Percentiles rank a stretch among this genome's conserved stretches.
These are phyloP conservation scores for Hyphodiscus sp. DNA, from an alignment of 2,329 filamentous ascomycete genomes.

Conservation along the genomic window DNA sequence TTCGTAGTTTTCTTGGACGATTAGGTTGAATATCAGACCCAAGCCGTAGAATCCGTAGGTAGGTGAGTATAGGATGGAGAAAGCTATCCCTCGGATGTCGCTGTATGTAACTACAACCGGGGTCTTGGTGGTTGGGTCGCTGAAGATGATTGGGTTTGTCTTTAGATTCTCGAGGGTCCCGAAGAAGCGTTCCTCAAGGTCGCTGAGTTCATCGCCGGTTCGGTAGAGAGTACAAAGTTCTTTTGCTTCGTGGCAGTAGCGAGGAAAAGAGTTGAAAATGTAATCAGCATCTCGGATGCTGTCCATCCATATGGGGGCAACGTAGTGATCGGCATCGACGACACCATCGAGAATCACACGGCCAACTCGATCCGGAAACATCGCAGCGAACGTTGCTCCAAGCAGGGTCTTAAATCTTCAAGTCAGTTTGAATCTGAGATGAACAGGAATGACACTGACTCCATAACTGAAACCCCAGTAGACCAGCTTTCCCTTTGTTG, in stretches of 20 bases:
- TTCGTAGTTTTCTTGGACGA: constrained; percentile 34
- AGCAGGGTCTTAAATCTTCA: constrained; percentile 23
- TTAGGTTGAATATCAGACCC: constrained; percentile 18
- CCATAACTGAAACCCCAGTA: constrained; percentile 48
- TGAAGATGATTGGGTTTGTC: constrained; percentile 24
- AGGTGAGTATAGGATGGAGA: constrained; percentile 25
- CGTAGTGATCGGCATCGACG: constrained; percentile 25
- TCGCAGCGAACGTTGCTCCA: constrained; percentile 39
- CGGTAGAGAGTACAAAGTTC: constrained; percentile 24
- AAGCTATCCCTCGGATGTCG: constrained; percentile 24
- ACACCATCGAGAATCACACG: constrained; percentile 33
- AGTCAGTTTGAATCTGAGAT: neutral
- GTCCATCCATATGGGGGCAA: constrained; percentile 17
- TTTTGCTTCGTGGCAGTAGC: constrained; percentile 30
- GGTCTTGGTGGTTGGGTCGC: constrained; percentile 10
- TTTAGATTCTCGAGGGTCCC: constrained; percentile 37
- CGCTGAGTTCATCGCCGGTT: constrained; percentile 13
- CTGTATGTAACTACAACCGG: constrained; percentile 24
- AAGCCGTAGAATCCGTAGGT: constrained; percentile 17
- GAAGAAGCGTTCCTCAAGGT: constrained; percentile 21
- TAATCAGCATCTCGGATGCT: constrained; percentile 24
- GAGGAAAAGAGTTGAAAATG: constrained; percentile 23
- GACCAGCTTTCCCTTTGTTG: constrained; percentile 23
- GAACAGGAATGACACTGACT: constrained; percentile 9
- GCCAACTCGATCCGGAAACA: constrained; percentile 38